phyloP scores from a whole-genome alignment of 306 rosid species.

The Chamaecrista fasciculata region DNA sequence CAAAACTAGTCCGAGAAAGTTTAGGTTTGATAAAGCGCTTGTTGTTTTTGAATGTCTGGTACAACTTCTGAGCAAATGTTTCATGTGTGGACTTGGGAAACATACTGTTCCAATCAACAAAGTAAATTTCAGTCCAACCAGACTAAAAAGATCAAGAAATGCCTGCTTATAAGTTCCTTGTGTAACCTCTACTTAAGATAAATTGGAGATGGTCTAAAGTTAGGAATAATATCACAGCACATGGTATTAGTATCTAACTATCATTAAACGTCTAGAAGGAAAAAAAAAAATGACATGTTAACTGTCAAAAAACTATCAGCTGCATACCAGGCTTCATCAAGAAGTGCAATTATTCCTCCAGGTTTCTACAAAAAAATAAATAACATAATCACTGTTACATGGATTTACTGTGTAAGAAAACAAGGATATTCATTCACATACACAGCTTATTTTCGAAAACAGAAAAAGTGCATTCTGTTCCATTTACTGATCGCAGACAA shows the following conservation, averaged over 20 bases:
- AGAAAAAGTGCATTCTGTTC: not conserved
- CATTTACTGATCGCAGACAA: not conserved
- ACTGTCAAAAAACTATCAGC: not conserved
- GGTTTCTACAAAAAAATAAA: slow-evolving; percentile 36
- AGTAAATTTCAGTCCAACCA: not conserved
- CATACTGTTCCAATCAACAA: not conserved
- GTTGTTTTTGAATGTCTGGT: not conserved
- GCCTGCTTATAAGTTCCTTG: not conserved
- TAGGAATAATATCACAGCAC: not conserved
- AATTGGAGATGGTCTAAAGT: not conserved
- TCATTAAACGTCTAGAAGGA: not conserved
- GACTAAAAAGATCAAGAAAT: not conserved
- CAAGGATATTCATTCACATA: not conserved
- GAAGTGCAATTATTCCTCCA: slow-evolving; percentile 68
- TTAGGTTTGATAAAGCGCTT: not conserved
- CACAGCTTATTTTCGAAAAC: not conserved
- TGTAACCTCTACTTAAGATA: not conserved
- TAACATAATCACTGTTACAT: not conserved
- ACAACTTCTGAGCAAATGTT: not conserved
- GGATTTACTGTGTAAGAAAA: not conserved
- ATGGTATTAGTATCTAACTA: not conserved
- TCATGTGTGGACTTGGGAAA: not conserved
- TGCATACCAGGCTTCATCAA: slow-evolving; percentile 78
- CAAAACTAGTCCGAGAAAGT: not conserved
- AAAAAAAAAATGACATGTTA: too few species aligned